Percentiles rank a stretch among this genome's conserved stretches.
phyloP scores from a whole-genome alignment of 148 eudicot genomes.

The Camellia sinensis region DNA sequence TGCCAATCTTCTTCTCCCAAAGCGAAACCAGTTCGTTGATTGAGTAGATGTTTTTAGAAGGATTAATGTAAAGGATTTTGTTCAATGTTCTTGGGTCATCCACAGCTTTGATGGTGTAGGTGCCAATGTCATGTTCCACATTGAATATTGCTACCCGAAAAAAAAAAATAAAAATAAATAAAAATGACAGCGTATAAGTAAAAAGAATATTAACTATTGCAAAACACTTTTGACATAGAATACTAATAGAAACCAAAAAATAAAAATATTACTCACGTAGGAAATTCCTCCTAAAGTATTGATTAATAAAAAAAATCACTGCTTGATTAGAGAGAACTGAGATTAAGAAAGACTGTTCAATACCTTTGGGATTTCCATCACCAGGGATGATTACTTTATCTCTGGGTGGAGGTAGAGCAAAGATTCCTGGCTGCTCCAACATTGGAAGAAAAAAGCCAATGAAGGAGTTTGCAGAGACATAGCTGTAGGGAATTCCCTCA shows the following conservation, averaged over 20 bases:
- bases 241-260: not conserved
- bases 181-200: not conserved
- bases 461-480: not conserved
- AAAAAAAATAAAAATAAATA: not conserved
- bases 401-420: slow-evolving; percentile 2
- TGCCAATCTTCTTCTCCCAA: slow-evolving; percentile 15
- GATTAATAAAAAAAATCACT: not conserved
- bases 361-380: slow-evolving; percentile 16
- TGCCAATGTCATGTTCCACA: slow-evolving; percentile 8
- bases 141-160: not conserved
- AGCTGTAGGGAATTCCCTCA: too few species aligned
- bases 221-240: not conserved
- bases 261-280: not conserved
- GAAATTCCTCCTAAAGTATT: too few species aligned
- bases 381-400: slow-evolving; percentile 11
- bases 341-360: not conserved
- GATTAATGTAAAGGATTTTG: slow-evolving; percentile 15
- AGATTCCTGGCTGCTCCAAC: not conserved
- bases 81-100: slow-evolving; percentile 17
- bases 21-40: slow-evolving; percentile 9
- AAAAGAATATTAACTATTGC: not conserved
- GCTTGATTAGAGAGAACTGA: not conserved
- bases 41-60: slow-evolving; percentile 1
- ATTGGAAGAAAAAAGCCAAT: slow-evolving; percentile 7
- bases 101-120: slow-evolving; percentile 13